These are phyloP conservation scores for Curvularia lunata DNA, from an alignment of 2,329 filamentous ascomycete genomes.

Conservation along the genomic window DNA sequence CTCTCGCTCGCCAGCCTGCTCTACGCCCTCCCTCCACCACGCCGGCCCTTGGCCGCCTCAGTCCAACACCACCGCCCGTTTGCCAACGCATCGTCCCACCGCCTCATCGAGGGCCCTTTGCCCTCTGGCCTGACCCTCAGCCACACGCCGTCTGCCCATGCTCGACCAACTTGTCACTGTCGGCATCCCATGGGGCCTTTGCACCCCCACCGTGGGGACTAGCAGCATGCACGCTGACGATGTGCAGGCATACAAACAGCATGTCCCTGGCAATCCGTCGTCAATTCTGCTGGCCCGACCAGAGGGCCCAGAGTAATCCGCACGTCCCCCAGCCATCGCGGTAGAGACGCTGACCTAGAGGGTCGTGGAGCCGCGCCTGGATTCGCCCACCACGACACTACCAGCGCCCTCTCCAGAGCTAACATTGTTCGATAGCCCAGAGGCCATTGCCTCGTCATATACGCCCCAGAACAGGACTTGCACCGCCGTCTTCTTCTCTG, in stretches of 20 bases:
- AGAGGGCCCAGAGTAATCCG: conserved; percentile 20
- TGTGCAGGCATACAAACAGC: conserved; percentile 12
- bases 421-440: conserved; percentile 9
- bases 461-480: conserved; percentile 27
- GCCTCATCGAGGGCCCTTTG: conserved; percentile 20
- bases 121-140: conserved; percentile 14
- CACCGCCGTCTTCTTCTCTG: conserved; percentile 37
- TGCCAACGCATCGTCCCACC: conserved; percentile 35
- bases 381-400: conserved; percentile 7
- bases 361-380: background rate
- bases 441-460: conserved; percentile 34
- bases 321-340: conserved; percentile 19
- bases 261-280: conserved; percentile 19
- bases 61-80: conserved; percentile 23
- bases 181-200: conserved; percentile 11
- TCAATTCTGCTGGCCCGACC: conserved; percentile 14
- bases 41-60: conserved; percentile 33
- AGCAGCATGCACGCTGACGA: conserved; percentile 31
- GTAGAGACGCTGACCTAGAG: background rate
- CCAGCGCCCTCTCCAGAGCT: conserved; percentile 3
- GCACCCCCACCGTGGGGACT: conserved; percentile 31
- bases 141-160: conserved; percentile 32
- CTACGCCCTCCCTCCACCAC: too few species aligned
- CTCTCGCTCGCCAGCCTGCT: conserved; percentile 25
- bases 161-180: conserved; percentile 9